Evolutionary conservation across 2,329 filamentous ascomycete species (phyloP).

Genomic region (Orbilia blumenaviensis): DNA sequence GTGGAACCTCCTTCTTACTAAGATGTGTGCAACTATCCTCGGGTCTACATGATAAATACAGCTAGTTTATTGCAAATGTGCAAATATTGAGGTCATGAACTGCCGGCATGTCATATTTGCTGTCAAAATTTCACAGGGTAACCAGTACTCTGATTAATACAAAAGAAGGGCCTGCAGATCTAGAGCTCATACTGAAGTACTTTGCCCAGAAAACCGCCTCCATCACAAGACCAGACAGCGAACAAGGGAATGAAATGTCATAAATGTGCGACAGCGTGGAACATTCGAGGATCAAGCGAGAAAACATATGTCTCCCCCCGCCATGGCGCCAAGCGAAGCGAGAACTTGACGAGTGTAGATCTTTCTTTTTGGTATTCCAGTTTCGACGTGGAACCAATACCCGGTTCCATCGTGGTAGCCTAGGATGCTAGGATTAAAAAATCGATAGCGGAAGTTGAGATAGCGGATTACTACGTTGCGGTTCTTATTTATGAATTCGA

Average conservation of each 20-base stretch:
- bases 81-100: no score
- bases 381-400: background rate
- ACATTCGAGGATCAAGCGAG: background rate
- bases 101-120: no score
- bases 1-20: no score
- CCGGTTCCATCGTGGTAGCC: background rate
- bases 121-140: no score
- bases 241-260: background rate
- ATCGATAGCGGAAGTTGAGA: background rate
- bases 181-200: no score
- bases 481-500: no score
- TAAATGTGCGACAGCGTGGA: background rate
- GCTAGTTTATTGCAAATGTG: no score
- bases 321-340: constrained; percentile 5
- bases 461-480: no score
- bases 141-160: no score
- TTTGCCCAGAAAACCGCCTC: background rate
- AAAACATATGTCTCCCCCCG: background rate
- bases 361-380: background rate
- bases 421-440: background rate
- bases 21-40: no score
- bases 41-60: no score
- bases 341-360: constrained; percentile 2
- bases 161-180: no score
- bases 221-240: background rate